phyloP scores from a whole-genome alignment of 371 early-diverging fungal genomes.

The Syncephalastrum contaminatum region DNA sequence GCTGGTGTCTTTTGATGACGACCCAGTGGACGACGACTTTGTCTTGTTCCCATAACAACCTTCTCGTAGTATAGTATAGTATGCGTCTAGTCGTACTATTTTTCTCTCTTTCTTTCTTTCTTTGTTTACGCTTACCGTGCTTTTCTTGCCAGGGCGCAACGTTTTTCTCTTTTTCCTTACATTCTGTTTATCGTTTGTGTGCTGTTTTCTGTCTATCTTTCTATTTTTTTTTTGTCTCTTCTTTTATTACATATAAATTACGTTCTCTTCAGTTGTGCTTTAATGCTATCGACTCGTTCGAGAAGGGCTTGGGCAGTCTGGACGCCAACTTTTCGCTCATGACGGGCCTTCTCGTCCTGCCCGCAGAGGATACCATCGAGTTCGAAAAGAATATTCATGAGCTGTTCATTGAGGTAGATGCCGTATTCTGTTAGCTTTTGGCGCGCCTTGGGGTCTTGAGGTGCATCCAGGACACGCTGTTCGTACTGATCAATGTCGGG shows the following conservation, averaged over 20 bases:
- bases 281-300: conserved; percentile 23
- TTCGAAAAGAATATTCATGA: conserved; percentile 24
- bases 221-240: conserved; percentile 7
- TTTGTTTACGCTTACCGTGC: not conserved
- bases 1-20: conserved; percentile 1
- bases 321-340: conserved; percentile 20
- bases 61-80: too few species aligned
- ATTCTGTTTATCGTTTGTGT: conserved; percentile 2
- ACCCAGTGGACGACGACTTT: conserved; percentile 11
- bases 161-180: not conserved
- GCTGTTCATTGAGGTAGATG: conserved; percentile 18
- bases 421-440: conserved; percentile 20
- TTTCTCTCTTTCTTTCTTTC: conserved; percentile 2
- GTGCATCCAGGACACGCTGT: conserved; percentile 11
- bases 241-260: conserved; percentile 2
- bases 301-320: conserved; percentile 14
- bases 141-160: not conserved
- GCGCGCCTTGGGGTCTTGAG: conserved; percentile 13
- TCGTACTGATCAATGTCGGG: conserved; percentile 23
- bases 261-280: conserved; percentile 8
- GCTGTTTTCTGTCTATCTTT: conserved; percentile 2
- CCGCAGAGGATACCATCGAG: conserved; percentile 20
- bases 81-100: not conserved
- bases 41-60: conserved; percentile 12
- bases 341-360: conserved; percentile 14